These are phyloP conservation scores for Talaromyces ruber DNA, from an alignment of 495 filamentous ascomycete species.

Conservation along the genomic window DNA sequence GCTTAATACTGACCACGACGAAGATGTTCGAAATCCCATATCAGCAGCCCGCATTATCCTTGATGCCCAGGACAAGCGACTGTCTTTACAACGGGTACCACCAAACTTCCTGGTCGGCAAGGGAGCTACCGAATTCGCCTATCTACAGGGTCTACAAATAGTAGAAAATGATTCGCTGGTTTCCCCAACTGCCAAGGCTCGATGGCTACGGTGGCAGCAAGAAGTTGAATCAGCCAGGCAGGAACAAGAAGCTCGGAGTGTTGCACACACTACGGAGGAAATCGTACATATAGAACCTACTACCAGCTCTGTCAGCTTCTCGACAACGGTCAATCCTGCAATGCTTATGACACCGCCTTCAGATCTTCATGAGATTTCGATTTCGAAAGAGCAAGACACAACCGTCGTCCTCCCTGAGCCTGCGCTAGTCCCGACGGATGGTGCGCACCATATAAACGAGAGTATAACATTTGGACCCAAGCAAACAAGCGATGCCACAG, in stretches of 20 bases:
- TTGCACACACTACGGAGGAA: background rate
- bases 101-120: constrained; percentile 83
- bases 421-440: background rate
- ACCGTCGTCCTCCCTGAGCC: background rate
- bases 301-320: background rate
- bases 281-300: background rate
- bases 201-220: constrained; percentile 66
- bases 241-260: background rate
- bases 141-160: constrained; percentile 60
- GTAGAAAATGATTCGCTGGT: constrained; percentile 65
- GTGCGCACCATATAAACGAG: background rate
- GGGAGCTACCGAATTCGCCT: constrained; percentile 79
- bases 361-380: background rate
- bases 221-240: constrained; percentile 55
- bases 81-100: constrained; percentile 79
- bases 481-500: background rate
- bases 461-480: background rate
- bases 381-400: background rate
- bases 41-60: constrained; percentile 75
- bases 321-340: constrained; percentile 5
- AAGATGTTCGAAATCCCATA: constrained; percentile 90
- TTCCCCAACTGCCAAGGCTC: constrained; percentile 61
- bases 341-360: constrained; percentile 7
- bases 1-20: background rate
- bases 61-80: constrained; percentile 57